Percentiles rank a stretch among this genome's conserved stretches.
These are phyloP conservation scores for Saccharomycopsis sp. DNA, from an alignment of 805 yeast genomes.

Conservation along the genomic window DNA sequence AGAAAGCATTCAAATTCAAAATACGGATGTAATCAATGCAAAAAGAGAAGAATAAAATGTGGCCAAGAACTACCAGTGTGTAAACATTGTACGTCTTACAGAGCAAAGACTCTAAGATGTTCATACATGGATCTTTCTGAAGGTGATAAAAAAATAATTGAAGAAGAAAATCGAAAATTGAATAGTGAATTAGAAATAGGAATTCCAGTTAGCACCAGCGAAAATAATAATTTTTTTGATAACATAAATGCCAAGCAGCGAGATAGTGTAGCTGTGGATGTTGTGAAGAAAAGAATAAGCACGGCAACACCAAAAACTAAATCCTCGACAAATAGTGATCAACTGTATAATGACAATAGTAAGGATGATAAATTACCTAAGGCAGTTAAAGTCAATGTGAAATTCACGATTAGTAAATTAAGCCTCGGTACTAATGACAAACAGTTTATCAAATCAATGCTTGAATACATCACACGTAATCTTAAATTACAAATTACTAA, in stretches of 20 bases:
- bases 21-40: slow-evolving; percentile 64
- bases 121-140: slow-evolving; percentile 13
- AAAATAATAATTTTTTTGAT: background rate
- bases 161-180: slow-evolving; percentile 6
- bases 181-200: background rate
- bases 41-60: slow-evolving; percentile 55
- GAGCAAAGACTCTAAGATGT: slow-evolving; percentile 17
- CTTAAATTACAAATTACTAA: slow-evolving; percentile 13
- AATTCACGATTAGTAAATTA: slow-evolving; percentile 3
- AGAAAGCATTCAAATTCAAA: slow-evolving; percentile 64
- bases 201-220: background rate
- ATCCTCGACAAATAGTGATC: background rate
- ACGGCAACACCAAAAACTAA: background rate
- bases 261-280: background rate
- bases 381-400: background rate
- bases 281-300: too few relatives aligned
- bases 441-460: background rate
- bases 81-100: slow-evolving; percentile 36
- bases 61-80: slow-evolving; percentile 57
- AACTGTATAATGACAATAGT: background rate
- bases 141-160: slow-evolving; percentile 4
- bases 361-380: background rate
- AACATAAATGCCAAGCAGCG: background rate
- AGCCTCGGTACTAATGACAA: slow-evolving; percentile 2
- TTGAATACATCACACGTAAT: slow-evolving; percentile 9